Evolutionary conservation across 768 basidiomycete species (phyloP).

Genomic region (Chlorophyllum brunneum): DNA sequence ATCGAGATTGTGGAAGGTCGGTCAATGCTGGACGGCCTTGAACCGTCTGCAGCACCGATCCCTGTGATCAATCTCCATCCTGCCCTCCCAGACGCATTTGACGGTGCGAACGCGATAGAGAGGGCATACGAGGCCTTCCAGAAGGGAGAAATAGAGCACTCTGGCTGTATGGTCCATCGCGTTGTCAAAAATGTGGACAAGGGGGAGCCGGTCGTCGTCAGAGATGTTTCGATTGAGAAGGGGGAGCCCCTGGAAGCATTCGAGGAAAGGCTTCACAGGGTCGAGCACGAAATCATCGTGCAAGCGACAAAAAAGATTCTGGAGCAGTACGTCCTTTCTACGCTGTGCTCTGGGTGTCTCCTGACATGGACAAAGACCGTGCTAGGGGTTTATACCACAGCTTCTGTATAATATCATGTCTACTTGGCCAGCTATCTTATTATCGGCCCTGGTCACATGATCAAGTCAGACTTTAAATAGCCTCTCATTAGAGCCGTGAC

Average conservation of each 20-base stretch:
- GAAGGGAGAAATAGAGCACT: slow-evolving; percentile 69
- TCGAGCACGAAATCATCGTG: slow-evolving; percentile 92
- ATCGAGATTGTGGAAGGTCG: slow-evolving; percentile 59
- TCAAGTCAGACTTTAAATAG: too few species aligned
- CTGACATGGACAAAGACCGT: too few species aligned
- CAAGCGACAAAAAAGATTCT: slow-evolving; percentile 74
- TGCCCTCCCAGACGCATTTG: slow-evolving; percentile 93
- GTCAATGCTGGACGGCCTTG: slow-evolving; percentile 29
- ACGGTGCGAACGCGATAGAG: slow-evolving; percentile 89
- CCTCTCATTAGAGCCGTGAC: too few species aligned
- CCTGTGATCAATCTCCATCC: slow-evolving; percentile 97
- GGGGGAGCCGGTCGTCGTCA: slow-evolving; percentile 82
- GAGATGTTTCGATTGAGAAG: slow-evolving; percentile 66
- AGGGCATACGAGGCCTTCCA: slow-evolving; percentile 88
- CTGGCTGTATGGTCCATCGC: slow-evolving; percentile 91
- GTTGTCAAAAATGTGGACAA: slow-evolving; percentile 93
- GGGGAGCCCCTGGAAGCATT: slow-evolving; percentile 73
- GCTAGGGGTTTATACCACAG: too few species aligned
- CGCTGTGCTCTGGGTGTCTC: too few species aligned
- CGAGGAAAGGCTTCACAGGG: slow-evolving; percentile 71
- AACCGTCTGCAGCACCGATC: slow-evolving; percentile 35
- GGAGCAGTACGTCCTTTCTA: slow-evolving; percentile 31
- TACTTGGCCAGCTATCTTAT: too few species aligned
- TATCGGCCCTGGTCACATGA: too few species aligned
- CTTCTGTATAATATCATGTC: too few species aligned